Conservation (phyloP, 495 filamentous ascomycete species). For the Aspergillus homomorphus region DNA sequence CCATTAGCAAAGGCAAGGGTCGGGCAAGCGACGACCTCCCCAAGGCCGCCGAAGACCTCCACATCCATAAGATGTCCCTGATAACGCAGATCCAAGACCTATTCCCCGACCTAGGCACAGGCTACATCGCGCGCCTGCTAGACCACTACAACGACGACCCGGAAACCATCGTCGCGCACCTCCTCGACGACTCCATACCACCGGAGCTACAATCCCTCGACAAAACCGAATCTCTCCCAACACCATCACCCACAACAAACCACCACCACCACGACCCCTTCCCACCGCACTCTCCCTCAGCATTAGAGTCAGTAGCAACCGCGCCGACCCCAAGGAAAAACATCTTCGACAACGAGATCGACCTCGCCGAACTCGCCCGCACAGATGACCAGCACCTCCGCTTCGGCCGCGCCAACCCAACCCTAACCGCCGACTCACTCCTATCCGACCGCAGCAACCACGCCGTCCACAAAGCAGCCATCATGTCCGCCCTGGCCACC, state of each 20-base stretch:
- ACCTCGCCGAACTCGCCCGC: constrained; percentile 66
- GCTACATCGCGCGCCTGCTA: constrained; percentile 74
- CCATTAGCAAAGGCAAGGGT: constrained; percentile 66
- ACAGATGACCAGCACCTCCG: constrained; percentile 55
- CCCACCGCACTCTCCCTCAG: constrained; percentile 36
- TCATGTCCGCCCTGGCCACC: constrained; percentile 82
- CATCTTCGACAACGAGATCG: constrained; percentile 70
- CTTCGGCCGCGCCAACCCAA: constrained; percentile 67
- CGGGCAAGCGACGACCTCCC: constrained; percentile 36
- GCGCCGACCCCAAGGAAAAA: constrained; percentile 52
- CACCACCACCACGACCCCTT: constrained; percentile 28
- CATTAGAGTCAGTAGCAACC: constrained; percentile 29
- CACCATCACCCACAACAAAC: constrained; percentile 15
- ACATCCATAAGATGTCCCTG: constrained; percentile 77
- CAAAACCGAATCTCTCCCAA: constrained; percentile 39
- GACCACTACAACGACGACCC: constrained; percentile 74
- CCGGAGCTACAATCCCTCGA: constrained; percentile 40
- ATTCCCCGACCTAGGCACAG: constrained; percentile 84
- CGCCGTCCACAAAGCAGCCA: constrained; percentile 75
- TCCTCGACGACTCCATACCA: constrained; percentile 81
- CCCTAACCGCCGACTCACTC: constrained; percentile 61
- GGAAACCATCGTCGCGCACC: constrained; percentile 75
- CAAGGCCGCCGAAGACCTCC: constrained; percentile 51
- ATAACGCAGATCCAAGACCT: constrained; percentile 87
- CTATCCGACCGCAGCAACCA: constrained; percentile 51